Conservation (phyloP, 2,329 filamentous ascomycete species). For the Pseudogymnoascus verrucosus region DNA sequence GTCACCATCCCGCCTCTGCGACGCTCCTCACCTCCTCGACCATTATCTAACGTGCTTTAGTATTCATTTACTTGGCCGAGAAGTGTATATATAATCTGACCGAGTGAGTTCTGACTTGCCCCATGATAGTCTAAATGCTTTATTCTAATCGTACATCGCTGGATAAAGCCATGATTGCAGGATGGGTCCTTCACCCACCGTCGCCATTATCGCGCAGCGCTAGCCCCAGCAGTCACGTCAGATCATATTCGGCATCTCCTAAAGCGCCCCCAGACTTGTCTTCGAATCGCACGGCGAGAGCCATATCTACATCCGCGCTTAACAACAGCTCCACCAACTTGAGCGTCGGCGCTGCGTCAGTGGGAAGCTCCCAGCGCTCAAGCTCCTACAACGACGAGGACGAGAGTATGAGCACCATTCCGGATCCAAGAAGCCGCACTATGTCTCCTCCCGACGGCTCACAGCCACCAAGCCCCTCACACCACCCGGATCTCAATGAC, state of each 20-base stretch:
- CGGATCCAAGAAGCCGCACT: slow-evolving; percentile 51
- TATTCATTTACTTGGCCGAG: background rate
- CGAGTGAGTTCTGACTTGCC: slow-evolving; percentile 1
- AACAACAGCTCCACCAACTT: slow-evolving; percentile 1
- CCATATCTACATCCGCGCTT: background rate
- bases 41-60: background rate
- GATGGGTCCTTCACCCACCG: slow-evolving; percentile 4
- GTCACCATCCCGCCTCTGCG: background rate
- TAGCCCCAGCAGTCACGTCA: background rate
- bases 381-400: slow-evolving; percentile 38
- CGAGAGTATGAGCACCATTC: slow-evolving; percentile 61
- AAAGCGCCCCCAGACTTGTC: background rate
- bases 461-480: slow-evolving; percentile 29
- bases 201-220: slow-evolving; percentile 3
- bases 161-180: slow-evolving; percentile 6
- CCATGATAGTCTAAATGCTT: background rate
- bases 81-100: background rate
- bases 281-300: background rate
- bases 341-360: background rate
- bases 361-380: background rate
- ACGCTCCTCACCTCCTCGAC: background rate
- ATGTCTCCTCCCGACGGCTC: slow-evolving; percentile 37
- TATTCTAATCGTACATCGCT: slow-evolving; percentile 1
- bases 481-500: slow-evolving; percentile 49
- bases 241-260: background rate